Percentiles rank a stretch among this genome's conserved stretches.
Evolutionary conservation across 2,329 filamentous ascomycete genomes (phyloP).

Genomic region (Amylocarpus encephaloides): DNA sequence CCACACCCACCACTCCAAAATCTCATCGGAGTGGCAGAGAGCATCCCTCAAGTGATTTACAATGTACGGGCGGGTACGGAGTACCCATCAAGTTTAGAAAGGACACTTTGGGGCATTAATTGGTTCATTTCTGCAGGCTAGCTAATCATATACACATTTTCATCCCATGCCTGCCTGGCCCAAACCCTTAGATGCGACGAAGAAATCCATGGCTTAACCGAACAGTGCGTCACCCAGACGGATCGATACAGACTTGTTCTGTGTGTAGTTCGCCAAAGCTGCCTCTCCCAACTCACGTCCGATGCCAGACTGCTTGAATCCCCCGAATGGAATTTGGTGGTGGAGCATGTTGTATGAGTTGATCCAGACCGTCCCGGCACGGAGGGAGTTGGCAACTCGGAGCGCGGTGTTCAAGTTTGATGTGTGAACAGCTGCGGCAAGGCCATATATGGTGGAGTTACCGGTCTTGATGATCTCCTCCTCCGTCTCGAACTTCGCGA

Average conservation of each 20-base stretch:
- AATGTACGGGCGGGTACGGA: too few relatives aligned
- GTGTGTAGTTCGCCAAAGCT: slow-evolving; percentile 60
- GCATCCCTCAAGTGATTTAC: too few relatives aligned
- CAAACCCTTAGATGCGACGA: slow-evolving; percentile 2
- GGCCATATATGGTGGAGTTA: slow-evolving; percentile 60
- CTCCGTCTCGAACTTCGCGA: slow-evolving; percentile 64
- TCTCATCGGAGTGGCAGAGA: too few relatives aligned
- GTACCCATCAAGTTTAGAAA: too few relatives aligned
- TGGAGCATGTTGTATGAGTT: slow-evolving; percentile 61
- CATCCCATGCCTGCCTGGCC: slow-evolving; percentile 7
- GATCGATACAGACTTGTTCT: slow-evolving; percentile 61
- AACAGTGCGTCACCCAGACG: slow-evolving; percentile 41
- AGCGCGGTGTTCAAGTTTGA: slow-evolving; percentile 62
- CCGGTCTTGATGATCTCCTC: slow-evolving; percentile 58
- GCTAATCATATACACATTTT: slow-evolving; percentile 22
- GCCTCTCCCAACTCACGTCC: slow-evolving; percentile 70
- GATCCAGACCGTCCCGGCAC: slow-evolving; percentile 45
- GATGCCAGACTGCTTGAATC: slow-evolving; percentile 73
- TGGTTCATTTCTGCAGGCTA: neutral
- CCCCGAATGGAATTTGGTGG: slow-evolving; percentile 61
- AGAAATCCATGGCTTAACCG: slow-evolving; percentile 19
- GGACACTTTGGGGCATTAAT: neutral
- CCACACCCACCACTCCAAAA: too few relatives aligned
- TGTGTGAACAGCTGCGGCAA: slow-evolving; percentile 64
- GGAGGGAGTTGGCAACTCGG: slow-evolving; percentile 56